Conservation (phyloP, 2,329 filamentous ascomycete species). For the Aureobasidium musti region DNA sequence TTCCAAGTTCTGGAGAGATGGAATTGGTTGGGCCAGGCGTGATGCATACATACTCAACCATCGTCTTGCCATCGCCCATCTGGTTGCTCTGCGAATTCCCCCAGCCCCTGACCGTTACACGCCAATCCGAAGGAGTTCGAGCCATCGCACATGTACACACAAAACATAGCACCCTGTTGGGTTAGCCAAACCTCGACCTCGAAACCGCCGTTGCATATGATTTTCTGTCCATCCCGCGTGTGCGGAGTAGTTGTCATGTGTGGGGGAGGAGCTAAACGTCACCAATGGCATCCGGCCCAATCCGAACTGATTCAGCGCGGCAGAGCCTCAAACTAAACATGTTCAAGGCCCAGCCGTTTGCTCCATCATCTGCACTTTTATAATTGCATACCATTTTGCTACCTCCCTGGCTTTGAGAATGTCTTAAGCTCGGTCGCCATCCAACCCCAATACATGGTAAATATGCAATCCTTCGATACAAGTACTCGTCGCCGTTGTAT, state of each 20-base stretch:
- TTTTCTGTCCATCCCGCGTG: not conserved
- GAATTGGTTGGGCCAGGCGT: conserved; percentile 25
- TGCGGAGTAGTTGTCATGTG: conserved; percentile 14
- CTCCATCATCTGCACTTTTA: conserved; percentile 14
- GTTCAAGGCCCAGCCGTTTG: conserved; percentile 6
- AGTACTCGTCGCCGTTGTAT: not conserved
- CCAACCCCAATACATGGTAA: not conserved
- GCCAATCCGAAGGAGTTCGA: not conserved
- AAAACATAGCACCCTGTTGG: conserved; percentile 1
- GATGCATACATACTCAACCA: conserved; percentile 28
- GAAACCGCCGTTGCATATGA: conserved; percentile 10
- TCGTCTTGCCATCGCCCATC: conserved; percentile 9
- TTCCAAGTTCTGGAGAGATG: conserved; percentile 8
- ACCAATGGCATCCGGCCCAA: conserved; percentile 4
- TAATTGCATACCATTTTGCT: conserved; percentile 5
- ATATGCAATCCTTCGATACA: not conserved
- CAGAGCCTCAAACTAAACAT: conserved; percentile 13
- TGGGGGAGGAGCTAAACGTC: conserved; percentile 5
- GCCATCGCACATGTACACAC: conserved; percentile 15
- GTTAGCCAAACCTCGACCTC: conserved; percentile 14
- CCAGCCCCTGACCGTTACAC: conserved; percentile 19
- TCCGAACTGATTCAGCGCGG: conserved; percentile 2
- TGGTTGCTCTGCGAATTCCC: conserved; percentile 4
- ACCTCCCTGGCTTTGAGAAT: not conserved
- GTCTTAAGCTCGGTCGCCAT: not conserved